phyloP scores from a whole-genome alignment of 177 flowering plant genomes.

The Telopea speciosissima region DNA sequence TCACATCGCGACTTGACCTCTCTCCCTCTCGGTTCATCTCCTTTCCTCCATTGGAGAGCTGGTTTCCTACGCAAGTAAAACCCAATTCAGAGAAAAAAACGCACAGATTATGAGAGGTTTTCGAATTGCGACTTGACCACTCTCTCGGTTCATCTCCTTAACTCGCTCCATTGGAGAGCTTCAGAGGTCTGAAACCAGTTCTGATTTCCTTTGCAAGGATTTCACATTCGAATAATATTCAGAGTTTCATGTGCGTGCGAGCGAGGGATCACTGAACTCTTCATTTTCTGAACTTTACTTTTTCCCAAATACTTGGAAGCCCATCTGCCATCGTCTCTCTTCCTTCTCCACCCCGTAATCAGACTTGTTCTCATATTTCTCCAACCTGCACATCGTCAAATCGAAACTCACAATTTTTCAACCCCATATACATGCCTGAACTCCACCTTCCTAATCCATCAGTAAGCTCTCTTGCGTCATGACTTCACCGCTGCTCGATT shows the following conservation, averaged over 20 bases:
- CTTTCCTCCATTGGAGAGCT: too few relatives aligned
- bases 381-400: constrained; percentile 18
- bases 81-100: too few relatives aligned
- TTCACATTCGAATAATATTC: constrained; percentile 64
- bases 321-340: constrained; percentile 28
- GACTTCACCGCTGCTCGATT: background rate
- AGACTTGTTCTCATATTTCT: constrained; percentile 11
- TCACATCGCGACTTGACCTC: too few relatives aligned
- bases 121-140: too few relatives aligned
- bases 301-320: constrained; percentile 32
- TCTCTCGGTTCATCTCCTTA: too few relatives aligned
- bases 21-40: too few relatives aligned
- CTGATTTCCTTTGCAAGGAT: too few relatives aligned
- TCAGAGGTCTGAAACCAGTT: too few relatives aligned
- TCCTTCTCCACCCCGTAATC: constrained; percentile 4
- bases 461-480: background rate
- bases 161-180: too few relatives aligned
- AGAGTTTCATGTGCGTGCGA: constrained; percentile 49
- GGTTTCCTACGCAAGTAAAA: too few relatives aligned
- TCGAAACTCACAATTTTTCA: background rate
- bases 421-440: constrained; percentile 4
- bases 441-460: constrained; percentile 6
- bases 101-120: too few relatives aligned
- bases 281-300: constrained; percentile 31
- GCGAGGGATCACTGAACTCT: constrained; percentile 24